These are phyloP conservation scores for Myxozyma neglecta DNA, from an alignment of 805 yeast species.

Conservation along the genomic window DNA sequence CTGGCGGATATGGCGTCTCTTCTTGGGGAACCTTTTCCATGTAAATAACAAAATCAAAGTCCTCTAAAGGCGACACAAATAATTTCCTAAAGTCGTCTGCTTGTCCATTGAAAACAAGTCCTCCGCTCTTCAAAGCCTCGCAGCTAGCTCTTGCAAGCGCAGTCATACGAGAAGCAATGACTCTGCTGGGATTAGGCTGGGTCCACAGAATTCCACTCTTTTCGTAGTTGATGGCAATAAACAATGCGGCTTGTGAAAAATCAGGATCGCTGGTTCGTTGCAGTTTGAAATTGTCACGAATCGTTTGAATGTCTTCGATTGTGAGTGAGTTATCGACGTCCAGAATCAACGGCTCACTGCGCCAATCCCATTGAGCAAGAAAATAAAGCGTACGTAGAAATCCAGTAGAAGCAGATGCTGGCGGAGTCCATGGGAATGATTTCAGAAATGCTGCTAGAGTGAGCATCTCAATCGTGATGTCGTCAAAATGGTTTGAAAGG, in stretches of 20 bases:
- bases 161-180: constrained; percentile 85
- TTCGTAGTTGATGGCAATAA: constrained; percentile 80
- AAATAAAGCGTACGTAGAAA: constrained; percentile 71
- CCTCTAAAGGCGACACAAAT: constrained; percentile 79
- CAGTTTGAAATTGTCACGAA: constrained; percentile 59
- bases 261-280: constrained; percentile 79
- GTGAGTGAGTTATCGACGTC: constrained; percentile 54
- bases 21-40: constrained; percentile 48
- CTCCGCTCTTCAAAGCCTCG: constrained; percentile 43
- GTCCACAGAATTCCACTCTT: constrained; percentile 87
- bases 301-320: constrained; percentile 26
- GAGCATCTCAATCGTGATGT: constrained; percentile 77
- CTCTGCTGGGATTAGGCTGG: constrained; percentile 56
- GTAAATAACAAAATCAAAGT: constrained; percentile 77
- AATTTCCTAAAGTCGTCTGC: constrained; percentile 35
- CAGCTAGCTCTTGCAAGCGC: constrained; percentile 79
- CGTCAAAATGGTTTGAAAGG: constrained; percentile 66
- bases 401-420: constrained; percentile 77
- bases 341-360: constrained; percentile 75
- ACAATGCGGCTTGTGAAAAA: constrained; percentile 73
- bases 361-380: constrained; percentile 91
- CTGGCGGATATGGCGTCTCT: constrained; percentile 32
- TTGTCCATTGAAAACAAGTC: neutral
- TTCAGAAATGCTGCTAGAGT: constrained; percentile 84
- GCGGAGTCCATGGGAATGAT: constrained; percentile 79